Evolutionary conservation across 169 alveolate genomes (phyloP).

Genomic region (Plasmodium vivax): DNA sequence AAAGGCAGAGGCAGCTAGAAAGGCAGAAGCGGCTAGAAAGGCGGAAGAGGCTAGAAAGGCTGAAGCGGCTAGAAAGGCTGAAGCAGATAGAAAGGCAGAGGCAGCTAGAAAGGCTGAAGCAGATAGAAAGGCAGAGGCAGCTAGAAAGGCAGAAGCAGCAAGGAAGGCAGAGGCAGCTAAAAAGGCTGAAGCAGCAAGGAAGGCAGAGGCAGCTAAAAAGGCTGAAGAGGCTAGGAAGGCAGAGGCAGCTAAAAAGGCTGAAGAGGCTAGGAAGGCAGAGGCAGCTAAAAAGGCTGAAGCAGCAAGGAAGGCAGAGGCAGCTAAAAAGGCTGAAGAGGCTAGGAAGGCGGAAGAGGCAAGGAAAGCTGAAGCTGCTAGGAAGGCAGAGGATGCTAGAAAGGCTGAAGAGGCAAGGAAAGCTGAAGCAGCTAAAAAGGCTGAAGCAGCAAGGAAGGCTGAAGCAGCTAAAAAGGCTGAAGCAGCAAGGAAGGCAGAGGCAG

Average conservation of each 20-base stretch:
- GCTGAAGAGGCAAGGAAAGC: background rate
- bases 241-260: background rate
- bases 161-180: background rate
- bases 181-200: background rate
- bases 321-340: background rate
- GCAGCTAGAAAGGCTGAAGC: constrained; percentile 20
- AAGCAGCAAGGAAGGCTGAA: background rate
- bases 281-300: background rate
- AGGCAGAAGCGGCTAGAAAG: constrained; percentile 19
- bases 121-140: background rate
- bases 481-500: background rate
- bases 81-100: background rate
- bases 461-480: background rate
- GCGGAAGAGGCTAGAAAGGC: background rate
- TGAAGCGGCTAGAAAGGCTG: constrained; percentile 14
- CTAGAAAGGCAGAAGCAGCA: constrained; percentile 1
- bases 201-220: background rate
- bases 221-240: background rate
- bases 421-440: background rate
- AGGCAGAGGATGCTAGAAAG: background rate
- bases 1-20: background rate
- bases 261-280: background rate
- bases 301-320: background rate
- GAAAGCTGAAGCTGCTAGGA: background rate
- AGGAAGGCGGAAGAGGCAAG: background rate